Base-by-base conservation (phyloP, 306 rosid species). In the Fragaria vesca region DNA sequence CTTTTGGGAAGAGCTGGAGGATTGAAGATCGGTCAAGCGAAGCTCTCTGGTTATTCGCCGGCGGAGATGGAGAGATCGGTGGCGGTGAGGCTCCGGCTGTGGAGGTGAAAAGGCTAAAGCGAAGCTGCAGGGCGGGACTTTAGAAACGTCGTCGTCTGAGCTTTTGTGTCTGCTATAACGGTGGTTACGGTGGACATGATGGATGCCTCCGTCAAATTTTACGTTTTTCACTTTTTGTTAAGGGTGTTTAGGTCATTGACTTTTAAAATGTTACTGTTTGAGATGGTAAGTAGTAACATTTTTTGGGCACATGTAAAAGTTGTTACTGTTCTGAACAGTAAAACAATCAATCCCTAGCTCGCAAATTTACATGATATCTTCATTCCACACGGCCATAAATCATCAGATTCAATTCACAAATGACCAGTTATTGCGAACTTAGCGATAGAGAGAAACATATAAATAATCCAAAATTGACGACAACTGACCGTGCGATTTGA, bases 11-110 rank as follows among this genome's bases (percentile, higher is more conserved):
- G 45, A 46, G 78, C 24, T 28, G 69, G 17, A 38, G 51, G 43
- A 38, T 8, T 8, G 54, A 28, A n/a, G 76, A 74, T 74, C 77
- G 17, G 46, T 9, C 11, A 6, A 42, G 43, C 11, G 7, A 21
- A 24, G 24, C 38, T 60, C 54, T 48, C 20, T 55, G 20, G 43
- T 15, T 30, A 30, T 15, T 38, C 15, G 4, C n/a, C 18, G 38
- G 11, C 24, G 21, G 12, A 16, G 73, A 82, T 70, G 66, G 47
- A 80, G 90, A 81, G 87, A 91, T 86, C 90, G 76, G 66, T 73
- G 87, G 79, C 66, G 85, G 77, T 71, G 85, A 32, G 11, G 16
- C 66, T 38, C 46, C 65, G 71, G 65, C 21, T 42, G 45, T 57
- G 46, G 63, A 2, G 48, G 28, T 55, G 51, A 28, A 69, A 69